Conservation (phyloP, 176 grass and related monocot genomes). For the Aechmea fasciata region DNA sequence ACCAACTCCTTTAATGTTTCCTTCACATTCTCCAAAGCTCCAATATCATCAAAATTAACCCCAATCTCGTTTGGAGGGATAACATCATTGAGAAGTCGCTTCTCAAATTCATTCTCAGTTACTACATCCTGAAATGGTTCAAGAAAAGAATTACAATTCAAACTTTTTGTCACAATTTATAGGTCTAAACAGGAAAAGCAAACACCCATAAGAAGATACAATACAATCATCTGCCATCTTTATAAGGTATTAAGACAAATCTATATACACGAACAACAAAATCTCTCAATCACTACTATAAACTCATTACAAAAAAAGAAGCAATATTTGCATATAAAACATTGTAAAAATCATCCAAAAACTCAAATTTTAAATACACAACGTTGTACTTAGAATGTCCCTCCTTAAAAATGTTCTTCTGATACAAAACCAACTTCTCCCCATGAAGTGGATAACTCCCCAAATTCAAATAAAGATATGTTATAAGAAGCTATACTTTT, state of each 20-base stretch:
- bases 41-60: conserved; percentile 88
- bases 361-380: too few relatives aligned
- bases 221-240: neutral
- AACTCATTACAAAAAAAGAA: conserved; percentile 2
- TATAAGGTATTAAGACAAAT: neutral
- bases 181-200: neutral
- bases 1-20: conserved; percentile 97
- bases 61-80: conserved; percentile 95
- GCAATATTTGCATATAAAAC: too few relatives aligned
- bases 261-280: conserved; percentile 1
- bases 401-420: too few relatives aligned
- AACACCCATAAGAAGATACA: neutral
- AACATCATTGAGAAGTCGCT: conserved; percentile 80
- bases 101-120: conserved; percentile 96
- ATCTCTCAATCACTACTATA: neutral
- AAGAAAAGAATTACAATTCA: conserved; percentile 8
- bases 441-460: too few relatives aligned
- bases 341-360: too few relatives aligned
- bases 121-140: conserved; percentile 54
- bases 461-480: too few relatives aligned
- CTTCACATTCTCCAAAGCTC: conserved; percentile 93
- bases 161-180: neutral
- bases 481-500: too few relatives aligned
- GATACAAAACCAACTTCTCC: too few relatives aligned
- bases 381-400: too few relatives aligned